Evolutionary conservation across 2,329 filamentous ascomycete species (phyloP), one percentile per base, ranked within the genome.

Genomic region (Phyllosticta ampelicida): DNA sequence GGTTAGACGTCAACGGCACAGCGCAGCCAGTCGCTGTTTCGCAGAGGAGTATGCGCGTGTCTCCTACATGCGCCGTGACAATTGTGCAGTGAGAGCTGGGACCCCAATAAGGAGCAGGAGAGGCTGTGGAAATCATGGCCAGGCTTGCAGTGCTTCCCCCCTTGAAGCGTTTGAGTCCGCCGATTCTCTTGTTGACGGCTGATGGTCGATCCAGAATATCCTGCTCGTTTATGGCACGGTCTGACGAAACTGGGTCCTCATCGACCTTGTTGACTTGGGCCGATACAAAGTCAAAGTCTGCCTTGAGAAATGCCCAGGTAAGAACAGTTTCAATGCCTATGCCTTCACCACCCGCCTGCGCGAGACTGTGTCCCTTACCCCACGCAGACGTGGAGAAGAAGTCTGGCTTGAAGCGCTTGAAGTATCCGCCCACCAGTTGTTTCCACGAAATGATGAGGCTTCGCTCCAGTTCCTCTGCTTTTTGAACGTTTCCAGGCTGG

Each of bases 71-170:
- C 0, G 90, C 90, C 6, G 90, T 86, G 16, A 96, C 75, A 36
- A 99, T 75, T 0, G 90, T 95, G 0, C 87, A 90, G 3, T 89
- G 86, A 0, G 90, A 87, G 3, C 85, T 83, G 0, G 94, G 94
- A 66, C 97, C 89, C 94, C 94, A 99, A 73, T 95, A 99, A 0
- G 94, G 94, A 0, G 87, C 87, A 0, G 91, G 86, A 0, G 90
- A 95, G 0, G 92, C 90, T 0, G 94, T 97, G 0, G 90, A 95
- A 58, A 99, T 90, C 67, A 99, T 80, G 1, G 86, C 91, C 18
- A 96, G 77, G 18, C 90, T 95, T 49, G 89, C 91, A 1, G 94
- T 99, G 56, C 90, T 96, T 59, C 94, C 94, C 61, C 94, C 94
- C 68, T 91, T 89, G 77, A 97, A 97, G 60, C 90, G 86, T 26